A percentile compares a stretch with the other conserved stretches of the same genome.
Conservation (phyloP, 257 asterid genomes). For the Lavandula angustifolia region DNA sequence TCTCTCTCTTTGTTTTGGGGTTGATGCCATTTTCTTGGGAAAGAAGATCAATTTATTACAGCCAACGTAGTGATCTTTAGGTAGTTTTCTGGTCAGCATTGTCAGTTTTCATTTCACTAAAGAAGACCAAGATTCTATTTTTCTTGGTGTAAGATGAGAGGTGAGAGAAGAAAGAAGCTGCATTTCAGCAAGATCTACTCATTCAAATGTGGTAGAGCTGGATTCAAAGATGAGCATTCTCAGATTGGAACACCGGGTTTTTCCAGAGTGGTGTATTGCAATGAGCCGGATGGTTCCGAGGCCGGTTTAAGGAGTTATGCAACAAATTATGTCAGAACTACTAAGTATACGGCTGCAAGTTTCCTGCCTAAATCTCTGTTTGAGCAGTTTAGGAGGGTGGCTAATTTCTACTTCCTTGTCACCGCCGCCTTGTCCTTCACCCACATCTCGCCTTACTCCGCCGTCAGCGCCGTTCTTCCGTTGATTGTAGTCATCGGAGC, state of each 20-base stretch:
- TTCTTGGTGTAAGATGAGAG: constrained; percentile 35
- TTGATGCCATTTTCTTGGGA: constrained; percentile 30
- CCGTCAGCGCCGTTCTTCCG: constrained; percentile 72
- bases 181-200: constrained; percentile 82
- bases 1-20: constrained; percentile 26
- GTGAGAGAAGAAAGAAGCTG: constrained; percentile 53
- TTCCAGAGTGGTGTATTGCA: constrained; percentile 79
- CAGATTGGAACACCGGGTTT: constrained; percentile 89
- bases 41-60: constrained; percentile 19
- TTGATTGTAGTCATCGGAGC: constrained; percentile 69
- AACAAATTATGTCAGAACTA: constrained; percentile 67
- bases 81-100: constrained; percentile 7
- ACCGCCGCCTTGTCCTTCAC: constrained; percentile 76
- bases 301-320: constrained; percentile 46
- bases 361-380: constrained; percentile 86
- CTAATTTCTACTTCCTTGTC: constrained; percentile 84
- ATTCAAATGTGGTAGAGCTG: constrained; percentile 59
- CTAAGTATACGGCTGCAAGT: constrained; percentile 78
- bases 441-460: constrained; percentile 64
- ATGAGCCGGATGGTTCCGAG: constrained; percentile 60
- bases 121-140: constrained; percentile 24
- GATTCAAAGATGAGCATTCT: constrained; percentile 56
- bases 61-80: constrained; percentile 11
- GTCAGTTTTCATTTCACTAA: neutral
- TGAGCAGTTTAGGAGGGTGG: constrained; percentile 96